Evolutionary conservation across 2,329 filamentous ascomycete species (phyloP).

Genomic region (Pseudogymnoascus sp.): DNA sequence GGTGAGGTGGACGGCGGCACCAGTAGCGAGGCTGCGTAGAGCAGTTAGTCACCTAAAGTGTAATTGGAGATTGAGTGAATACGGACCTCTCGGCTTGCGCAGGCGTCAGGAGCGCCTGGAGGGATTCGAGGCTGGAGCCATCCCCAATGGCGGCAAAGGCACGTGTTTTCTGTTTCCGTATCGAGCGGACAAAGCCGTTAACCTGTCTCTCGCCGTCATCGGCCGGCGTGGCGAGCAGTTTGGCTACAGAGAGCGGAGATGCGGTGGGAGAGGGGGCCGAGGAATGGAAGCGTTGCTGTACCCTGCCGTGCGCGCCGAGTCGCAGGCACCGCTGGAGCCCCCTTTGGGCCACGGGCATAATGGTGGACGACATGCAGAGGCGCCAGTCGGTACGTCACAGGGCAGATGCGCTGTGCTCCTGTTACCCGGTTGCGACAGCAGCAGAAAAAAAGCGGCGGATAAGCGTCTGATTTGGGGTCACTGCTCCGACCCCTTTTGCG

Average conservation of each 20-base stretch:
- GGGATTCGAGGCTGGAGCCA: slow-evolving; percentile 67
- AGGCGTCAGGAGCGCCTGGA: slow-evolving; percentile 47
- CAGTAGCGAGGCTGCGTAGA: slow-evolving; percentile 61
- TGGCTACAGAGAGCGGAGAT: slow-evolving; percentile 41
- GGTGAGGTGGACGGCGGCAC: slow-evolving; percentile 67
- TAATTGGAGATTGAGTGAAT: slow-evolving; percentile 9
- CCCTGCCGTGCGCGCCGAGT: slow-evolving; percentile 7
- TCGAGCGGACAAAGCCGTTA: slow-evolving; percentile 73
- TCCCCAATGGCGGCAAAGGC: slow-evolving; percentile 82
- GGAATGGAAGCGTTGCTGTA: slow-evolving; percentile 16
- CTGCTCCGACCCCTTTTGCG: slow-evolving; percentile 4
- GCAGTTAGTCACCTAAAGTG: slow-evolving; percentile 10
- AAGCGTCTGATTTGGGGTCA: not conserved
- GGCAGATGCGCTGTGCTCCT: slow-evolving; percentile 1
- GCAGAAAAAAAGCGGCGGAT: not conserved
- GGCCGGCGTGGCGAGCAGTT: slow-evolving; percentile 44
- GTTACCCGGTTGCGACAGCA: not conserved
- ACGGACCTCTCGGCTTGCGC: slow-evolving; percentile 22
- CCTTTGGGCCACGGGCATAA: slow-evolving; percentile 9
- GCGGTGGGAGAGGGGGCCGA: slow-evolving; percentile 22
- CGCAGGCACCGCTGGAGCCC: slow-evolving; percentile 7
- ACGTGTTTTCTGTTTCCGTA: slow-evolving; percentile 75
- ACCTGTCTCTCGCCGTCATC: slow-evolving; percentile 46
- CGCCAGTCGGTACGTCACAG: slow-evolving; percentile 4
- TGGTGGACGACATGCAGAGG: not conserved